Conservation (phyloP, 2,329 filamentous ascomycete species). For the Trichophyton simii region DNA sequence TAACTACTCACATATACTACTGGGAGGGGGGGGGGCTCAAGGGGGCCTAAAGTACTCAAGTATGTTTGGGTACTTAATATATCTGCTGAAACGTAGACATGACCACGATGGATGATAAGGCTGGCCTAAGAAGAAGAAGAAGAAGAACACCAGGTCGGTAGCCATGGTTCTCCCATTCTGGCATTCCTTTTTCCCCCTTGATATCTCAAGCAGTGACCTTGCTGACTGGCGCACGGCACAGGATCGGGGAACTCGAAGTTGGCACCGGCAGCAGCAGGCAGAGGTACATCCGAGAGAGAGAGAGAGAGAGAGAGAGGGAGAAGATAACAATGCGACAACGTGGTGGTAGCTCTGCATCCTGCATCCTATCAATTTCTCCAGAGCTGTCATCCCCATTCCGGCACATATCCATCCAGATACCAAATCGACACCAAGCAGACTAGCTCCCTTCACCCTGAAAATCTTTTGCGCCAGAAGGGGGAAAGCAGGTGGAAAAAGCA, state of each 20-base stretch:
- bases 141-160: not conserved
- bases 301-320: not conserved
- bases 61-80: not conserved
- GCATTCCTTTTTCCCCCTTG: not conserved
- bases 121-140: not conserved
- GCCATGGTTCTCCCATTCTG: not conserved
- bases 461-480: not conserved
- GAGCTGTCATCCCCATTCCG: no score
- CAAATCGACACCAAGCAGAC: not conserved
- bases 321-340: not conserved
- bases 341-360: slow-evolving; percentile 1
- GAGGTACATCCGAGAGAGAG: no score
- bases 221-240: no score
- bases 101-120: not conserved
- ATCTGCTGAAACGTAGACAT: not conserved
- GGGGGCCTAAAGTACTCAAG: not conserved
- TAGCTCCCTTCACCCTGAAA: slow-evolving; percentile 1
- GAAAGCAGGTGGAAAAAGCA: not conserved
- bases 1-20: no score
- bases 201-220: not conserved
- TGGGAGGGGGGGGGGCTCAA: no score
- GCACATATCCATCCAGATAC: no score
- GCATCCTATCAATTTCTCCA: not conserved
- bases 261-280: no score
- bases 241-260: no score